Evolutionary conservation across 768 basidiomycete species (phyloP).

Genomic region (Amanita phalloides): DNA sequence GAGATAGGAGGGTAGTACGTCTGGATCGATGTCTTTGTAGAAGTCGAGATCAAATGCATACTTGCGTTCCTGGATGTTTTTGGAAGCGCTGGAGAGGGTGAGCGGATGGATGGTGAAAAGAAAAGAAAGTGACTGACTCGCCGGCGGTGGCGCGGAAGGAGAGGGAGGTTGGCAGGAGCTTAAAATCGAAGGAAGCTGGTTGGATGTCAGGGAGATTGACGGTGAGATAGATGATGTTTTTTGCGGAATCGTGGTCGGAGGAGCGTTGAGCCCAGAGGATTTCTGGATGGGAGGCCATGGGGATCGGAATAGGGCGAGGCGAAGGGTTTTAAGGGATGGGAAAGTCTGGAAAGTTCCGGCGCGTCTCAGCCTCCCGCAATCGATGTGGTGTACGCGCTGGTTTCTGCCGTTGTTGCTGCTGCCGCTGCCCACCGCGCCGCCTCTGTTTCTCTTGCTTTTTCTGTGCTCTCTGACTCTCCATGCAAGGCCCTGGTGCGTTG

Average conservation of each 20-base stretch:
- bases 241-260: slow-evolving; percentile 29
- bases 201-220: slow-evolving; percentile 74
- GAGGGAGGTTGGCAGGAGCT: slow-evolving; percentile 44
- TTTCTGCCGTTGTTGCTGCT: slow-evolving; percentile 68
- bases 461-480: slow-evolving; percentile 69
- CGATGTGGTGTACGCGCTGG: slow-evolving; percentile 69
- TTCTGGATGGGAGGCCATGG: slow-evolving; percentile 65
- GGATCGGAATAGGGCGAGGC: not conserved
- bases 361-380: slow-evolving; percentile 3
- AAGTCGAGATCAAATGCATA: slow-evolving; percentile 74
- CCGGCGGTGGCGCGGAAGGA: slow-evolving; percentile 58
- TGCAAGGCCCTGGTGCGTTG: slow-evolving; percentile 71
- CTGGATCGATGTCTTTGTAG: slow-evolving; percentile 64
- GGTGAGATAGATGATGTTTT: slow-evolving; percentile 87
- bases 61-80: slow-evolving; percentile 40
- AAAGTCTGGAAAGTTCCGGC: slow-evolving; percentile 28
- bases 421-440: slow-evolving; percentile 70
- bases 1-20: slow-evolving; percentile 32
- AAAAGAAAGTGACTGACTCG: slow-evolving; percentile 27
- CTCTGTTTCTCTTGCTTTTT: slow-evolving; percentile 72
- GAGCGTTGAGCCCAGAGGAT: slow-evolving; percentile 94
- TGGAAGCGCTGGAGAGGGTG: slow-evolving; percentile 19
- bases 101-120: slow-evolving; percentile 7
- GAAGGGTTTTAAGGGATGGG: slow-evolving; percentile 13
- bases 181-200: slow-evolving; percentile 47